Evolutionary conservation across 1,284 basidiomycete species (phyloP).

Genomic region (Ganoderma lucidum): DNA sequence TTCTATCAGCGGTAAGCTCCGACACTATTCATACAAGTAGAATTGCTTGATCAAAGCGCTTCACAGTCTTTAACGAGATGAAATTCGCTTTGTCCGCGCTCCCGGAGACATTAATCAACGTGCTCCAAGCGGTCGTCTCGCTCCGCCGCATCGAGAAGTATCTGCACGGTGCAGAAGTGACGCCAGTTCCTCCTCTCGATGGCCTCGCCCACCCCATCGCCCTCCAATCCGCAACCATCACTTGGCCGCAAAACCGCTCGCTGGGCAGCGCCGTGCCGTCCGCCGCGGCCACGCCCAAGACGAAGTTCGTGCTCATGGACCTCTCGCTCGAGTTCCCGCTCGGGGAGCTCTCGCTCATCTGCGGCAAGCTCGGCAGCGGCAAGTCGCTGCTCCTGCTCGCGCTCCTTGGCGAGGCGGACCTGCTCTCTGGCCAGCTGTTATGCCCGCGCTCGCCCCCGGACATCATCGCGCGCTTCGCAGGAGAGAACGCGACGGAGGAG

Average conservation of each 20-base stretch:
- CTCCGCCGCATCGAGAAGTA: conserved; percentile 93
- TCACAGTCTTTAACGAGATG: conserved; percentile 85
- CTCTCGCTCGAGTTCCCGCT: conserved; percentile 81
- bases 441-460: conserved; percentile 89
- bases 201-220: conserved; percentile 67
- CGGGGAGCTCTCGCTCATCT: conserved; percentile 82
- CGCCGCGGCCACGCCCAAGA: conserved; percentile 73
- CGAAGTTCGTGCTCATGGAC: conserved; percentile 86
- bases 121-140: conserved; percentile 87
- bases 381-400: conserved; percentile 86
- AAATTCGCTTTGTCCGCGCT: conserved; percentile 85
- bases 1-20: conserved; percentile 41
- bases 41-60: neutral
- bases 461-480: conserved; percentile 68
- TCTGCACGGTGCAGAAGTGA: conserved; percentile 76
- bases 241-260: conserved; percentile 85
- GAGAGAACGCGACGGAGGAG: conserved; percentile 50
- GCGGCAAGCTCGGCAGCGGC: conserved; percentile 84
- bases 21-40: neutral
- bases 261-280: conserved; percentile 54
- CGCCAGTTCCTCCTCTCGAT: conserved; percentile 63
- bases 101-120: conserved; percentile 90
- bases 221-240: conserved; percentile 85
- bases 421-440: conserved; percentile 80
- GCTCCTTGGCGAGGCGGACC: conserved; percentile 90